Conservation (phyloP, 192 early-diverging fungal species). For the Rhizophagus clarus region DNA sequence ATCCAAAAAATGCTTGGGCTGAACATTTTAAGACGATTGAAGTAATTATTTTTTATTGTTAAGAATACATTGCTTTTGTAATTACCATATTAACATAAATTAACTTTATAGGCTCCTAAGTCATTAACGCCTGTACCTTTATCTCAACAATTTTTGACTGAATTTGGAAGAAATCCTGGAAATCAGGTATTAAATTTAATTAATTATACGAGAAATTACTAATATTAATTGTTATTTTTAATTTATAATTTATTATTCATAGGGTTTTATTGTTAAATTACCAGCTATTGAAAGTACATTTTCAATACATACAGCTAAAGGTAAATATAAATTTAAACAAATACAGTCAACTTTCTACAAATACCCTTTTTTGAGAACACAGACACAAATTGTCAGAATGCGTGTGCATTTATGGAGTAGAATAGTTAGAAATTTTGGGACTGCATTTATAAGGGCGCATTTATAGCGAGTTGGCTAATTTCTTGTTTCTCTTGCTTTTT, state of each 20-base stretch:
- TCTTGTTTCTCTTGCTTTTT: background rate
- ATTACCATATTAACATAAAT: slow-evolving; percentile 11
- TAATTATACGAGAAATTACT: background rate
- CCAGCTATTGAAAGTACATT: slow-evolving; percentile 61
- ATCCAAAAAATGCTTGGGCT: slow-evolving; percentile 48
- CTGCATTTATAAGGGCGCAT: no score
- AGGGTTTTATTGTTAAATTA: slow-evolving; percentile 53
- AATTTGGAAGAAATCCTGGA: slow-evolving; percentile 42
- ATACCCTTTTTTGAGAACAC: no score
- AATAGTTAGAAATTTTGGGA: no score
- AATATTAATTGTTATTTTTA: background rate
- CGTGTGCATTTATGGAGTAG: no score
- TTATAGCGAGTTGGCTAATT: background rate
- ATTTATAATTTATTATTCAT: background rate
- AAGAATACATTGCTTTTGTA: background rate
- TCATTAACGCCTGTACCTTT: slow-evolving; percentile 42
- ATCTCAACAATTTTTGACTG: slow-evolving; percentile 45
- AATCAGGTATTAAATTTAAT: slow-evolving; percentile 24
- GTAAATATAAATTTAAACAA: slow-evolving; percentile 21
- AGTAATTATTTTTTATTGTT: slow-evolving; percentile 1
- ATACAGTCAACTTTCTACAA: no score
- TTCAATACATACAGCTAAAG: slow-evolving; percentile 48
- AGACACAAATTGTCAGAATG: no score
- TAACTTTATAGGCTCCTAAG: background rate
- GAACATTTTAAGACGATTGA: slow-evolving; percentile 37